Evolutionary conservation across 148 eudicot species (phyloP).

Genomic region (Rhododendron simsii): DNA sequence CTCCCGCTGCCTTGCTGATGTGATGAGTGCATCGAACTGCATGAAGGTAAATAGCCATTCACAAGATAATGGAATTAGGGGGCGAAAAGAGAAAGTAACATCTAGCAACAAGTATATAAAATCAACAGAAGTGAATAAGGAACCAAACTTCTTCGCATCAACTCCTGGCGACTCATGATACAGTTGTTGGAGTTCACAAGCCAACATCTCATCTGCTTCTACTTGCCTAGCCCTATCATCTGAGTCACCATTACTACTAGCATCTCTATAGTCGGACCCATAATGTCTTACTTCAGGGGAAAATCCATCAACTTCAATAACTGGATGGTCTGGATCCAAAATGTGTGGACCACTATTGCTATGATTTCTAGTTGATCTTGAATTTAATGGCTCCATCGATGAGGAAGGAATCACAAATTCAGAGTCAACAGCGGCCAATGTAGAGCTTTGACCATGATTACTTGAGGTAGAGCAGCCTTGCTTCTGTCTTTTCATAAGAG

Average conservation of each 20-base stretch:
- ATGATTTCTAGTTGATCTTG: slow-evolving; percentile 31
- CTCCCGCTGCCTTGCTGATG: too few relatives aligned
- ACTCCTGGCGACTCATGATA: too few relatives aligned
- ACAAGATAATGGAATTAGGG: too few relatives aligned
- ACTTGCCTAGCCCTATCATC: slow-evolving; percentile 60
- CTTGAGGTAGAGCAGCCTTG: slow-evolving; percentile 31
- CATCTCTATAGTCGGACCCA: slow-evolving; percentile 12
- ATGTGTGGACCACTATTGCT: slow-evolving; percentile 14
- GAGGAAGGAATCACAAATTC: slow-evolving; percentile 41
- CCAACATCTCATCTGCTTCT: slow-evolving; percentile 87
- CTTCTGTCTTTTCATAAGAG: slow-evolving; percentile 42
- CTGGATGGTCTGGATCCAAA: slow-evolving; percentile 15
- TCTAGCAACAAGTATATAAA: too few relatives aligned
- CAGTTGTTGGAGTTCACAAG: slow-evolving; percentile 5
- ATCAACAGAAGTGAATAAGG: too few relatives aligned
- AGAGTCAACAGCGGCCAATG: slow-evolving; percentile 15
- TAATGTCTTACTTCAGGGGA: slow-evolving; percentile 36
- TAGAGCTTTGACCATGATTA: slow-evolving; percentile 33
- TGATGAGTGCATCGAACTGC: too few relatives aligned
- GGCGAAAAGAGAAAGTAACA: too few relatives aligned
- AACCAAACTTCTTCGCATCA: slow-evolving; percentile 55
- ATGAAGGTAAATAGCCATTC: too few relatives aligned
- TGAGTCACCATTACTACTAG: slow-evolving; percentile 27
- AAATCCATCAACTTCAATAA: slow-evolving; percentile 38
- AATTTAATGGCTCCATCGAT: slow-evolving; percentile 32